Evolutionary conservation across 306 rosid species (phyloP).

Genomic region (Dalbergia cochinchinensis): DNA sequence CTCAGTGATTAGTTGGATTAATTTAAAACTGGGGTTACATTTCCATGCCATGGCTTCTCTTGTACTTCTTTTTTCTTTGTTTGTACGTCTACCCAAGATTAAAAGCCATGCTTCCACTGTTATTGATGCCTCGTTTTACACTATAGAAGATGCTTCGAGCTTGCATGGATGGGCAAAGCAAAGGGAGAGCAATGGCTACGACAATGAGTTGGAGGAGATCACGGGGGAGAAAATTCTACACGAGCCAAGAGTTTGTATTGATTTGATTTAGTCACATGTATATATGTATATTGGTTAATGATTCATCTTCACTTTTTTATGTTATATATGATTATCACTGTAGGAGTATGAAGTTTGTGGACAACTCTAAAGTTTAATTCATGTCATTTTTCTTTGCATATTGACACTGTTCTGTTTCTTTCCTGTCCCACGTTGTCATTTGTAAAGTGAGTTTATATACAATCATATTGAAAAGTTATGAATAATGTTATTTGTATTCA

Average conservation of each 20-base stretch:
- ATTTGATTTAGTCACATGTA: conserved; percentile 2
- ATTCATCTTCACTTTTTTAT: too few species aligned
- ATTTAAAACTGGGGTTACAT: neutral
- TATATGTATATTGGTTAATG: too few species aligned
- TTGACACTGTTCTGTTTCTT: neutral
- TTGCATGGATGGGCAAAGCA: conserved; percentile 10
- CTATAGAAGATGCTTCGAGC: neutral
- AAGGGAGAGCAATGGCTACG: neutral
- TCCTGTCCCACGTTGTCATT: neutral
- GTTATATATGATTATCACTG: neutral
- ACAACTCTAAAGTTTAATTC: neutral
- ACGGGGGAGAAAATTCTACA: neutral
- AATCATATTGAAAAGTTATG: neutral
- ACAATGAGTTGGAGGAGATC: neutral
- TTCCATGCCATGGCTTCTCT: conserved; percentile 41
- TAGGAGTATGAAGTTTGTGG: neutral
- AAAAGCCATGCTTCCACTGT: neutral
- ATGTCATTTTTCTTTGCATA: neutral
- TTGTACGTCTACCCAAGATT: conserved; percentile 1
- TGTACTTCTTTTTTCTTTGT: conserved; percentile 19
- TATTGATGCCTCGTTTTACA: neutral
- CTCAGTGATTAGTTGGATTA: neutral
- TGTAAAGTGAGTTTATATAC: neutral
- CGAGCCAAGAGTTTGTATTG: conserved; percentile 40
- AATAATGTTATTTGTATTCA: too few species aligned